Conservation (phyloP, 805 yeast species). For the Hanseniaspora guilliermondii region DNA sequence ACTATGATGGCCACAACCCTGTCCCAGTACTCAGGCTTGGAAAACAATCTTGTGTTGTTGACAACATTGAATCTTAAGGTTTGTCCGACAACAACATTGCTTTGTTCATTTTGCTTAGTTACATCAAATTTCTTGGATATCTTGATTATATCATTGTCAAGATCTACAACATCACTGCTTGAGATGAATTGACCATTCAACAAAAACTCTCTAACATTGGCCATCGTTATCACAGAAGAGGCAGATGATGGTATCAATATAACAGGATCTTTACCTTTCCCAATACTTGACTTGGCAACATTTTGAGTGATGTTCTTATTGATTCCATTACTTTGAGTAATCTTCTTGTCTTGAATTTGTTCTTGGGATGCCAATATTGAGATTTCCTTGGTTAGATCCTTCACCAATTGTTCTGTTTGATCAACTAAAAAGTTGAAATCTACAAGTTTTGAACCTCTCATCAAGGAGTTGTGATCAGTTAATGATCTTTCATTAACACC, state of each 20-base stretch:
- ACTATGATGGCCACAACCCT: slow-evolving; percentile 91
- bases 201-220: slow-evolving; percentile 54
- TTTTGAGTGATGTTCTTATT: background rate
- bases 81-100: slow-evolving; percentile 35
- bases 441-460: slow-evolving; percentile 54
- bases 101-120: slow-evolving; percentile 24
- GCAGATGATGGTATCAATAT: slow-evolving; percentile 71
- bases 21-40: slow-evolving; percentile 96
- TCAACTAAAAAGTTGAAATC: slow-evolving; percentile 59
- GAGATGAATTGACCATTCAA: slow-evolving; percentile 58
- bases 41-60: slow-evolving; percentile 73
- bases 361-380: background rate
- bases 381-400: slow-evolving; percentile 32
- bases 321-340: background rate
- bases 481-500: slow-evolving; percentile 35
- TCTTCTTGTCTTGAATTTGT: background rate
- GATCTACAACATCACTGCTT: slow-evolving; percentile 31
- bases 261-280: slow-evolving; percentile 44
- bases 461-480: slow-evolving; percentile 46
- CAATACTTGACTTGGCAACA: background rate
- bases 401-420: slow-evolving; percentile 35
- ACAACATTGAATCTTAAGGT: slow-evolving; percentile 47
- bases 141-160: slow-evolving; percentile 23
- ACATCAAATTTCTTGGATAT: slow-evolving; percentile 26
- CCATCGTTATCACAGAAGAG: slow-evolving; percentile 52